A percentile compares a stretch with the other conserved stretches of the same genome.
Conservation (phyloP, 108 stramenopile genomes). For the Aureococcus anophagefferens region DNA sequence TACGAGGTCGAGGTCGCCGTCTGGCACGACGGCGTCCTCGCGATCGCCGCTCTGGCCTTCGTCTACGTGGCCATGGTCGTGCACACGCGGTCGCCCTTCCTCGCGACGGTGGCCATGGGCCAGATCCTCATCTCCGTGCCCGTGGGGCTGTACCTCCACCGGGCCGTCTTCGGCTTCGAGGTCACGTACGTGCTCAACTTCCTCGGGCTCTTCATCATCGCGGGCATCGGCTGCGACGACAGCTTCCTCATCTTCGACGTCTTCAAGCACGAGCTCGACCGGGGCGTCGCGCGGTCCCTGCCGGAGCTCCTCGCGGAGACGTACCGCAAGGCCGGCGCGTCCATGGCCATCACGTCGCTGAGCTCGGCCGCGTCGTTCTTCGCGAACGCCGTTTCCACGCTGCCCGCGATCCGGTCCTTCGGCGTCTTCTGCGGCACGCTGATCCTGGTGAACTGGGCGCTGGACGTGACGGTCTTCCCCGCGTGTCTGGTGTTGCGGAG, state of each 20-base stretch:
- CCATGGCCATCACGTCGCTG: constrained; percentile 8
- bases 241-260: constrained; percentile 1
- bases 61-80: too few species aligned
- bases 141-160: too few species aligned
- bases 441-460: constrained; percentile 4
- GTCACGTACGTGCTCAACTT: too few species aligned
- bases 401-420: constrained; percentile 9
- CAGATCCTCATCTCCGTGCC: too few species aligned
- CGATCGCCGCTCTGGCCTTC: too few species aligned
- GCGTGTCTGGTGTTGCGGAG: background rate
- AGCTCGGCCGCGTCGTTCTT: constrained; percentile 8
- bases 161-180: too few species aligned
- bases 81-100: too few species aligned
- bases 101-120: too few species aligned
- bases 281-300: background rate
- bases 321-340: constrained; percentile 1
- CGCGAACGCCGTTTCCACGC: constrained; percentile 4
- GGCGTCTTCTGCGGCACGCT: constrained; percentile 9
- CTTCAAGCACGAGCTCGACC: constrained; percentile 1
- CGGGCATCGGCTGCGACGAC: too few species aligned
- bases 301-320: background rate
- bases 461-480: background rate
- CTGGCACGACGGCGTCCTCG: too few species aligned
- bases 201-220: too few species aligned
- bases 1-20: too few species aligned